phyloP scores from a whole-genome alignment of 2,329 filamentous ascomycete species.

The Colletotrichum limetticola region DNA sequence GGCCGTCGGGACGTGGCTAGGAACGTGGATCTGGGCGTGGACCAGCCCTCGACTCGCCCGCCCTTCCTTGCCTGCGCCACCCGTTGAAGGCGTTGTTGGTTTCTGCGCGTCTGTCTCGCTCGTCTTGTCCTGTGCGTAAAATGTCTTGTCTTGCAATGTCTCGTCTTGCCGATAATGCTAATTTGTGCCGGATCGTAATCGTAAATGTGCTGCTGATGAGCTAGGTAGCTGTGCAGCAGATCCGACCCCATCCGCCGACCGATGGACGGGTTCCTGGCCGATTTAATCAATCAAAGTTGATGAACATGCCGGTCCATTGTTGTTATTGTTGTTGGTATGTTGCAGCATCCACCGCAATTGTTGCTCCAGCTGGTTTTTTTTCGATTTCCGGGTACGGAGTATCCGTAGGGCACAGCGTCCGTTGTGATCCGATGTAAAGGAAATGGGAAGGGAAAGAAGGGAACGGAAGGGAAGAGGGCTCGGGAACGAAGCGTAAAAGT shows the following conservation, averaged over 20 bases:
- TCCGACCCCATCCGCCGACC: neutral
- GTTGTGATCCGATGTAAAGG: slow-evolving; percentile 9
- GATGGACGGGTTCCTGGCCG: neutral
- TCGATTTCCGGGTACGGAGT: too few species aligned
- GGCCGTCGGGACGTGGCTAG: slow-evolving; percentile 20
- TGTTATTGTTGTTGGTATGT: neutral
- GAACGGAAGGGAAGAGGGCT: slow-evolving; percentile 25
- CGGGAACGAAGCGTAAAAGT: slow-evolving; percentile 26
- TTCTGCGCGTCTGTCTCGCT: slow-evolving; percentile 1
- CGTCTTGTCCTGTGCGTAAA: neutral
- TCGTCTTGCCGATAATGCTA: slow-evolving; percentile 1
- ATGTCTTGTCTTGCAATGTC: neutral
- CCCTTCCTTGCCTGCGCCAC: slow-evolving; percentile 15
- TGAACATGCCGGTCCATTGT: slow-evolving; percentile 4
- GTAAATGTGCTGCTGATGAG: neutral
- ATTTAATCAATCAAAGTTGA: slow-evolving; percentile 12
- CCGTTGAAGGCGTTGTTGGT: slow-evolving; percentile 13
- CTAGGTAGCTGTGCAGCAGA: neutral
- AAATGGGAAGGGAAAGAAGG: slow-evolving; percentile 33
- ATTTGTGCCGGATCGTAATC: slow-evolving; percentile 6
- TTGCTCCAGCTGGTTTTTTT: neutral
- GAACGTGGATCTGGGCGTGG: slow-evolving; percentile 18
- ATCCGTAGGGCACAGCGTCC: slow-evolving; percentile 10
- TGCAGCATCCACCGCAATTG: neutral
- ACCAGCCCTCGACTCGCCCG: slow-evolving; percentile 14